Conservation (phyloP, 495 filamentous ascomycete genomes). For the Tuber indicum region DNA sequence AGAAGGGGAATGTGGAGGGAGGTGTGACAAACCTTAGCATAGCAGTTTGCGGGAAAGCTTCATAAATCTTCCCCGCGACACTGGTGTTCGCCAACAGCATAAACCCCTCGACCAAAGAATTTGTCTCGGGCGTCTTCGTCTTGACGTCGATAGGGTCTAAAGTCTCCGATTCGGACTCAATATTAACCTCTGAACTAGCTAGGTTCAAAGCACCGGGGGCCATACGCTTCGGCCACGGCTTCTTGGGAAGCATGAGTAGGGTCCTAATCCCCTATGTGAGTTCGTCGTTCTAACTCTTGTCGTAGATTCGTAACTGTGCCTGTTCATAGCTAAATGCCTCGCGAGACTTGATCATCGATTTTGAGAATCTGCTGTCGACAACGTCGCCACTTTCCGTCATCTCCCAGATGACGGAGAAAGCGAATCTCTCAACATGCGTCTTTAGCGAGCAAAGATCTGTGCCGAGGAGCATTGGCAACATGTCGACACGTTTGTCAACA, state of each 20-base stretch:
- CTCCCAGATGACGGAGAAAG: slow-evolving; percentile 94
- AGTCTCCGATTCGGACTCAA: slow-evolving; percentile 88
- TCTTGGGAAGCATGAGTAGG: slow-evolving; percentile 80
- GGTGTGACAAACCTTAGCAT: slow-evolving; percentile 50
- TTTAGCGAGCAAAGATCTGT: slow-evolving; percentile 96
- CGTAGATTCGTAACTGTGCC: slow-evolving; percentile 88
- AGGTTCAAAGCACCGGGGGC: slow-evolving; percentile 91
- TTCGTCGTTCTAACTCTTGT: slow-evolving; percentile 67
- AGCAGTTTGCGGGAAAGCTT: slow-evolving; percentile 87
- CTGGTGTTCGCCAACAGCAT: slow-evolving; percentile 98
- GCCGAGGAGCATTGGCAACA: slow-evolving; percentile 93
- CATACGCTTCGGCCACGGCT: slow-evolving; percentile 90
- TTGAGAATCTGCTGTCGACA: slow-evolving; percentile 74
- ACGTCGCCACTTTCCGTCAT: slow-evolving; percentile 77
- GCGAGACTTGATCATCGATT: slow-evolving; percentile 95
- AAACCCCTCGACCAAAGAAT: slow-evolving; percentile 96
- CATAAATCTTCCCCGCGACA: slow-evolving; percentile 79
- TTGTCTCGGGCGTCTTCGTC: slow-evolving; percentile 91
- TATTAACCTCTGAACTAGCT: slow-evolving; percentile 87
- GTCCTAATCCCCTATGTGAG: slow-evolving; percentile 88
- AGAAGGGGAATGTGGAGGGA: neutral
- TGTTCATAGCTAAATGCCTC: slow-evolving; percentile 98
- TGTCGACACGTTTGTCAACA: slow-evolving; percentile 98
- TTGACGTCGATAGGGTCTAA: slow-evolving; percentile 94
- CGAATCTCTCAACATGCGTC: slow-evolving; percentile 93